phyloP scores from a whole-genome alignment of 2,329 filamentous ascomycete genomes.

The Fusarium mangiferae region DNA sequence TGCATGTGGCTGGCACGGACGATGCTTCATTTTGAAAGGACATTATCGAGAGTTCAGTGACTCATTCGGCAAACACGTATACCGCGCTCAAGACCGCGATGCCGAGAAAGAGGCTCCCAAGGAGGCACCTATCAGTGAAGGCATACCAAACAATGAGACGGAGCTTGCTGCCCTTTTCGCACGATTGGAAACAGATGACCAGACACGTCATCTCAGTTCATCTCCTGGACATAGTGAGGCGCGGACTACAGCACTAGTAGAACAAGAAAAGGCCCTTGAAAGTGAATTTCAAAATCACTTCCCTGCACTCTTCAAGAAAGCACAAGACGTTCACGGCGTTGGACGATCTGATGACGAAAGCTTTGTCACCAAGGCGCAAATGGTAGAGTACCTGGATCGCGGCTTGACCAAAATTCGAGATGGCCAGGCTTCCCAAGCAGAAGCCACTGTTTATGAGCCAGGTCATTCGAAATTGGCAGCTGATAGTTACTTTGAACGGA shows the following conservation, averaged over 20 bases:
- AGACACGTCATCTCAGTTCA: slow-evolving; percentile 50
- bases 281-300: slow-evolving; percentile 59
- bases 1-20: slow-evolving; percentile 60
- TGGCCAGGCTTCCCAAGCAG: slow-evolving; percentile 26
- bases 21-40: slow-evolving; percentile 65
- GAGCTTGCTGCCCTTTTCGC: slow-evolving; percentile 59
- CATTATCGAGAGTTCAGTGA: slow-evolving; percentile 66
- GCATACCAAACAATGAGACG: slow-evolving; percentile 47
- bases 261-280: slow-evolving; percentile 61
- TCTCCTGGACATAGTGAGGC: slow-evolving; percentile 53
- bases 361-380: slow-evolving; percentile 57
- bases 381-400: slow-evolving; percentile 60
- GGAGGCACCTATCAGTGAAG: slow-evolving; percentile 19
- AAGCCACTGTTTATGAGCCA: slow-evolving; percentile 38
- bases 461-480: slow-evolving; percentile 47
- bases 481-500: slow-evolving; percentile 45
- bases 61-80: slow-evolving; percentile 62
- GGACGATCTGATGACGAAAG: slow-evolving; percentile 49
- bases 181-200: slow-evolving; percentile 56
- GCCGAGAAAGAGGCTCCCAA: slow-evolving; percentile 48
- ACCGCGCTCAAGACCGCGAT: slow-evolving; percentile 55
- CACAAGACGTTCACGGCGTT: slow-evolving; percentile 49
- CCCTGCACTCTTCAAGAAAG: slow-evolving; percentile 59
- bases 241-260: slow-evolving; percentile 53
- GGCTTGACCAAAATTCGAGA: slow-evolving; percentile 57